phyloP scores from a whole-genome alignment of 345 rosid genomes.

The Dipteronia sinensis region DNA sequence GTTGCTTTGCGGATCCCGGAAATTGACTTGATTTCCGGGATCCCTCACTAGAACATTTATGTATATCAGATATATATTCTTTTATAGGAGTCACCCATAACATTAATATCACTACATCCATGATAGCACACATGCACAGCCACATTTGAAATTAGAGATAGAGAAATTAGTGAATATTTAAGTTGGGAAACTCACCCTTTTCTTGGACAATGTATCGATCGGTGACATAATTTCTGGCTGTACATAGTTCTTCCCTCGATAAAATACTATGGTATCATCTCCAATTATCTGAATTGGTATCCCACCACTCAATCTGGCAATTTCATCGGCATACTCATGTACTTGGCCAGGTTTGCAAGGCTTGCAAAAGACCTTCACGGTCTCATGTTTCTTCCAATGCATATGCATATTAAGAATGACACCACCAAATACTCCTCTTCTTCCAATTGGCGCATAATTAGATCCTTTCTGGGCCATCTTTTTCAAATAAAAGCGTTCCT shows the following conservation, averaged over 20 bases:
- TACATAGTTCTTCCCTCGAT: conserved; percentile 22
- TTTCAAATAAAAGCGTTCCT: conserved; percentile 79
- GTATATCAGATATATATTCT: no score
- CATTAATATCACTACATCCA: neutral
- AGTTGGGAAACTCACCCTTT: conserved; percentile 44
- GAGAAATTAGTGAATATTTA: neutral
- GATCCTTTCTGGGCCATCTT: conserved; percentile 91
- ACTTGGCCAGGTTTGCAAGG: conserved; percentile 68
- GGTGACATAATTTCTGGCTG: conserved; percentile 91
- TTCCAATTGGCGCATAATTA: conserved; percentile 76
- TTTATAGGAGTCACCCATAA: no score
- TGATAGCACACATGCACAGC: neutral
- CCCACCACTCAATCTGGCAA: conserved; percentile 23
- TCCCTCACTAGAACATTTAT: no score
- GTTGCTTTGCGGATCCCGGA: no score
- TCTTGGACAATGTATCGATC: conserved; percentile 82
- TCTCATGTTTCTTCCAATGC: conserved; percentile 61
- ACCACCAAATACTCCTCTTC: conserved; percentile 91
- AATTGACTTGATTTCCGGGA: no score
- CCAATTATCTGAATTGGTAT: conserved; percentile 73
- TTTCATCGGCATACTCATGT: conserved; percentile 9
- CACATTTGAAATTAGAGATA: neutral
- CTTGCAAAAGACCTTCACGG: conserved; percentile 78
- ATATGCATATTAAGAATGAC: conserved; percentile 89
- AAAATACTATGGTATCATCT: conserved; percentile 50